Base-by-base conservation (phyloP, 495 filamentous ascomycete genomes). In the Geoglossum glabrum region DNA sequence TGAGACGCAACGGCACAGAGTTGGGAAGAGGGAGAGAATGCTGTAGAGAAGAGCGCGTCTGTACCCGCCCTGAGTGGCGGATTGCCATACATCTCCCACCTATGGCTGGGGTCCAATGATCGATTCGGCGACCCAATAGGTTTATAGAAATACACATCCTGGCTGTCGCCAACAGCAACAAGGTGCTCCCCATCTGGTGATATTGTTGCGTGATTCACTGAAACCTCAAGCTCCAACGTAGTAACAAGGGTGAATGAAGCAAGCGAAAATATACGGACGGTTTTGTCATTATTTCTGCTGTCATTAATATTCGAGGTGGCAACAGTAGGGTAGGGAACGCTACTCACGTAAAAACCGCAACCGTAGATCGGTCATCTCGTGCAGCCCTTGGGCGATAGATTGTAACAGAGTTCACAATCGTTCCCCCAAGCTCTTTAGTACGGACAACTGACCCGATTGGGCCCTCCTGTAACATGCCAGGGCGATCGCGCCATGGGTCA, bases 121-220 rank as follows among this genome's bases (percentile, higher is more conserved):
- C 11, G 56, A 49, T 56, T 72, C 67, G 43, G 60, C 62, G 45
- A 70, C 67, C 61, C 56, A 57, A 60, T 59, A 25, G 76, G 70
- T 56, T 79, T 69, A 66, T 92, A 90, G 58, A 97, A 82, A 66
- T 92, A 95, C 1, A 86, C 82, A 59, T 76, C 82, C 3, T 83
- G 80, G 63, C 86, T 80, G 63, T 98, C 93, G 25, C 90, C 86
- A 40, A 97, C 84, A 10, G 87, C 86, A 3, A 89, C 74, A 5
- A 97, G 76, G 19, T 93, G 68, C 43, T 73, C 75, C 0, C 88
- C 90, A 62, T 96, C 85, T 0, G 92, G 92, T 28, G 90, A 95
- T 46, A 98, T 81, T 21, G 88, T 80, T 5, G 89, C 86, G 67
- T 92, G 89, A 67, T 98, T 98, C 71, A 95, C 90, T 57, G 78